phyloP scores from a whole-genome alignment of 768 basidiomycete species.

The Albatrellus ellisii region DNA sequence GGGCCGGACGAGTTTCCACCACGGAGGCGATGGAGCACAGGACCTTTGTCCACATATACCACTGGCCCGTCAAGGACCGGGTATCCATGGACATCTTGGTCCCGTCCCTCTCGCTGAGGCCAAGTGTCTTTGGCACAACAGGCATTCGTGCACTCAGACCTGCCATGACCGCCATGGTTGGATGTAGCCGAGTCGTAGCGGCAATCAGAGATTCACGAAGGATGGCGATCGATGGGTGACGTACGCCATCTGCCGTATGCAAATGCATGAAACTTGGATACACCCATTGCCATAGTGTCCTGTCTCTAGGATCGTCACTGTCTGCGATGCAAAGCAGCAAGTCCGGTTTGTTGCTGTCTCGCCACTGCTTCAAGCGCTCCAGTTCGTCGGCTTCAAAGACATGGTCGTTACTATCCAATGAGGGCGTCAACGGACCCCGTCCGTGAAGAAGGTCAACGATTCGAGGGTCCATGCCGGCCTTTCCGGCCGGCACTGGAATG shows the following conservation, averaged over 20 bases:
- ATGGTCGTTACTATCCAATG: slow-evolving; percentile 53
- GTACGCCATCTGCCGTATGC: slow-evolving; percentile 20
- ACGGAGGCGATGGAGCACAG: slow-evolving; percentile 73
- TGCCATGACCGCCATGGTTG: slow-evolving; percentile 57
- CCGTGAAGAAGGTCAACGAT: slow-evolving; percentile 44
- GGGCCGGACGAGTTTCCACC: slow-evolving; percentile 43
- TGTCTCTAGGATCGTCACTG: slow-evolving; percentile 53
- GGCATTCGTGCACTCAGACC: slow-evolving; percentile 51
- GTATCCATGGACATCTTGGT: slow-evolving; percentile 42
- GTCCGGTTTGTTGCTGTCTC: slow-evolving; percentile 39
- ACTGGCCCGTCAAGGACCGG: slow-evolving; percentile 52
- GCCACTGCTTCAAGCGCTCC: slow-evolving; percentile 55
- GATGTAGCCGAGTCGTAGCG: slow-evolving; percentile 57
- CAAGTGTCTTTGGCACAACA: slow-evolving; percentile 29
- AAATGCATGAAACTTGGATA: slow-evolving; percentile 51
- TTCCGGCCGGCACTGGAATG: too few species aligned
- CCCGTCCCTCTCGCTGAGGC: slow-evolving; percentile 37
- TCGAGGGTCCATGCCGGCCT: slow-evolving; percentile 21
- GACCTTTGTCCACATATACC: slow-evolving; percentile 74
- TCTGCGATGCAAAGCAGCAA: slow-evolving; percentile 58
- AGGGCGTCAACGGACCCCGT: slow-evolving; percentile 28
- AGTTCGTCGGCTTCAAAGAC: slow-evolving; percentile 48
- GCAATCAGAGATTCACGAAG: slow-evolving; percentile 59
- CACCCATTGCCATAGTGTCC: slow-evolving; percentile 60
- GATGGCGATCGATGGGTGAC: slow-evolving; percentile 31